Evolutionary conservation across 306 rosid genomes (phyloP), one percentile per base, ranked within the genome.

Genomic region (Carpinus viminea): DNA sequence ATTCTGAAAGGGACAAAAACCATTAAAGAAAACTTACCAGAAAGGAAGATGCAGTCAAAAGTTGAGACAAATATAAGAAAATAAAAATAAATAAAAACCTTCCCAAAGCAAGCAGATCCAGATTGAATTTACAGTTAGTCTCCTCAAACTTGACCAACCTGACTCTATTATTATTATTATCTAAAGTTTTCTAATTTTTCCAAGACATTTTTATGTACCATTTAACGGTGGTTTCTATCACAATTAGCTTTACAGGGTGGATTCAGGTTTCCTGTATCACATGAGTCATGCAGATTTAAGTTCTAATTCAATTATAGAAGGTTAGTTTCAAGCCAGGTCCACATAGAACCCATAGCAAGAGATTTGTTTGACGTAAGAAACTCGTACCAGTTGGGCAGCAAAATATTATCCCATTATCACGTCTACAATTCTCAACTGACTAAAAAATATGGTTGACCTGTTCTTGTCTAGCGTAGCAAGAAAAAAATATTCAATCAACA

Each of bases 1-100:
- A 87, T 91, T 94, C 98, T 94, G 97, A 69, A 71, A 31, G 80
- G 52, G 57, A 45, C 57, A 78, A 41, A 87, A 18, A 75, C 26
- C 68, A 80, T 68, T 41, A 81, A 26, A 55, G 38, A 60, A 85
- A 15, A 74, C 81, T 77, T 60, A 79, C 55, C 60, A 45, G 4
- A 56, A 74, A 74, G 55, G 43, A 75, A 72, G 52, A 53, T 68
- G 68, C 70, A 65, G 36, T 2, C 70, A 76, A 72, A 51, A 60
- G 72, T 45, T 20, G 24, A 38, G 26, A 81, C 5, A 74, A 47
- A 57, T n/a, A n/a, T n/a, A n/a, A n/a, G n/a, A n/a, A n/a, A n/a
- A n/a, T n/a, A n/a, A n/a, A n/a, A n/a, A n/a, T n/a, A n/a, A n/a
- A n/a, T n/a, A 36, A 60, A 56, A 46, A 36, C 48, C 15, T 8